Evolutionary conservation across 2,329 filamentous ascomycete genomes (phyloP).

Genomic region (Plenodomus biglobosus): DNA sequence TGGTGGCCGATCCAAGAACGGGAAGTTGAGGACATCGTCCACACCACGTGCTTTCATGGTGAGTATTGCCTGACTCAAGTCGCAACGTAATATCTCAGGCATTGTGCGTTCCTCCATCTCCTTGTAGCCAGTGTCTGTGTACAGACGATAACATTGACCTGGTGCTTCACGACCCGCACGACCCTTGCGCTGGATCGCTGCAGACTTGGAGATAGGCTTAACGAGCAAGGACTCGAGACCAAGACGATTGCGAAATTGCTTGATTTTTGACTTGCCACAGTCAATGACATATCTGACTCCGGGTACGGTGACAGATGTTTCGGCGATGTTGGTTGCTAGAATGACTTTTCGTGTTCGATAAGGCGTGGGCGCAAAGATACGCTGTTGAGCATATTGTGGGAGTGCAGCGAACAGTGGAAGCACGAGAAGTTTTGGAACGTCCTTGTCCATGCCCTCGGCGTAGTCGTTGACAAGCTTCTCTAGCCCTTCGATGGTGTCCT

Average conservation of each 20-base stretch:
- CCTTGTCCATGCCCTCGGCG: slow-evolving; percentile 68
- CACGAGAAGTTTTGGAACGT: slow-evolving; percentile 70
- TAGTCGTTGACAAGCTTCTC: slow-evolving; percentile 82
- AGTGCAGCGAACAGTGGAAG: slow-evolving; percentile 89
- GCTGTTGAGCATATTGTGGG: slow-evolving; percentile 81
- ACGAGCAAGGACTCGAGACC: slow-evolving; percentile 88
- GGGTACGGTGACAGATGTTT: slow-evolving; percentile 94
- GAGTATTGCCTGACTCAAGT: slow-evolving; percentile 80
- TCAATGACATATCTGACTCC: slow-evolving; percentile 92
- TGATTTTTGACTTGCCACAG: slow-evolving; percentile 90
- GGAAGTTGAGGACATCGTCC: slow-evolving; percentile 77
- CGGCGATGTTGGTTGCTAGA: slow-evolving; percentile 95
- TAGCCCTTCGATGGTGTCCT: slow-evolving; percentile 85
- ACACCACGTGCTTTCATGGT: slow-evolving; percentile 94
- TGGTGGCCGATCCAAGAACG: slow-evolving; percentile 80
- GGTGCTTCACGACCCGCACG: slow-evolving; percentile 90
- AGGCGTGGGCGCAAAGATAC: slow-evolving; percentile 76
- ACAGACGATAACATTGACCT: slow-evolving; percentile 86
- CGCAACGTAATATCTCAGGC: slow-evolving; percentile 88
- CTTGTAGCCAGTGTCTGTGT: slow-evolving; percentile 76
- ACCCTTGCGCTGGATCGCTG: slow-evolving; percentile 86
- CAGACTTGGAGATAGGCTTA: slow-evolving; percentile 89
- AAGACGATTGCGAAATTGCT: slow-evolving; percentile 80
- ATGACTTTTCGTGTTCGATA: slow-evolving; percentile 85
- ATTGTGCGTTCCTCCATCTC: slow-evolving; percentile 70